Conservation (phyloP, 164 flowering plant genomes). For the Vitis labrusca region DNA sequence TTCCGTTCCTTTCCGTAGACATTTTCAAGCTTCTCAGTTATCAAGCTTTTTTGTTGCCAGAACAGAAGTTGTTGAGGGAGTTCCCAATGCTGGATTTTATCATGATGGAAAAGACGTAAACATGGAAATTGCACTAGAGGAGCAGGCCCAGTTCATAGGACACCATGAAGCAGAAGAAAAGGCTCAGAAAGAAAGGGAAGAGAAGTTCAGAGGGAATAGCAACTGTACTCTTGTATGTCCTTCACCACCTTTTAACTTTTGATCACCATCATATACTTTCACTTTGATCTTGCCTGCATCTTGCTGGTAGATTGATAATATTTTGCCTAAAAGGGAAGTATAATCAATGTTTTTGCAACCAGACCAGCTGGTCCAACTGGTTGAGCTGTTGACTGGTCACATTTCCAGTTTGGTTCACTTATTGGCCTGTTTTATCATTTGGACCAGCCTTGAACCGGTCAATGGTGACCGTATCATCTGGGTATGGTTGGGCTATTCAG, state of each 20-base stretch:
- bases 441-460: no score
- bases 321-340: no score
- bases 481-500: no score
- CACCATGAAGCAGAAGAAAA: slow-evolving; percentile 75
- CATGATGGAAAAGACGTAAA: slow-evolving; percentile 29
- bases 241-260: neutral
- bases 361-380: no score
- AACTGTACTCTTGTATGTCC: slow-evolving; percentile 54
- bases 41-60: slow-evolving; percentile 29
- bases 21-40: neutral
- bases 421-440: no score
- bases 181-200: slow-evolving; percentile 93
- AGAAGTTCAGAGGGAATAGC: slow-evolving; percentile 64
- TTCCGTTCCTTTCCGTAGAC: neutral
- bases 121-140: slow-evolving; percentile 66
- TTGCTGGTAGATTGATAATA: no score
- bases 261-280: neutral
- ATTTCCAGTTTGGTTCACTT: no score
- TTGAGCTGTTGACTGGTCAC: no score
- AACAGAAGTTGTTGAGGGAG: slow-evolving; percentile 30
- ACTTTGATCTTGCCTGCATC: neutral
- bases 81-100: slow-evolving; percentile 7
- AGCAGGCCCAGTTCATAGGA: slow-evolving; percentile 64
- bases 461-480: no score
- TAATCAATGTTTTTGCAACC: no score